Percentiles rank a stretch among this genome's conserved stretches.
phyloP scores from a whole-genome alignment of 2,329 filamentous ascomycete genomes.

The Mycosphaerella sp. region DNA sequence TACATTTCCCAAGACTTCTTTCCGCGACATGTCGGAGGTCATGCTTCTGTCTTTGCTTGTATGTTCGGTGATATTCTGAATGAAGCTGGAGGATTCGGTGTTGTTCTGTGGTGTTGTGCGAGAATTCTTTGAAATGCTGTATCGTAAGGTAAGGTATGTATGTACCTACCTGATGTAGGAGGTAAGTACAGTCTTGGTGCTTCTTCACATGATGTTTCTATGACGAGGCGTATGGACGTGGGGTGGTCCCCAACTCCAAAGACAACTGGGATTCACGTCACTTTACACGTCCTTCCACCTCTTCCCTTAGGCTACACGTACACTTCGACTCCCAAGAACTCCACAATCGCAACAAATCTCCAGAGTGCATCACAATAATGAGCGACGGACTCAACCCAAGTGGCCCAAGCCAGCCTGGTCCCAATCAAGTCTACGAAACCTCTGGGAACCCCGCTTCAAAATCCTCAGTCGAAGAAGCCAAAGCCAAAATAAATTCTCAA shows the following conservation, averaged over 20 bases:
- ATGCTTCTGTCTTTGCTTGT: conserved; percentile 26
- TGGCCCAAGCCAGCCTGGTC: conserved; percentile 41
- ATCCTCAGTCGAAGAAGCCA: conserved; percentile 36
- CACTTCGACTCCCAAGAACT: not conserved
- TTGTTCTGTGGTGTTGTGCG: no score
- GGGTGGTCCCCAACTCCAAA: no score
- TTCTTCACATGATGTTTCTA: no score
- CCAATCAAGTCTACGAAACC: conserved; percentile 42
- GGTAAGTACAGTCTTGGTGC: no score
- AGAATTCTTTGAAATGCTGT: no score
- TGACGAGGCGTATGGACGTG: no score
- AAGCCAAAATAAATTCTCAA: conserved; percentile 34
- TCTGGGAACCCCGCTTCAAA: conserved; percentile 43
- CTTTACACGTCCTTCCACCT: not conserved
- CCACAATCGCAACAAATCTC: not conserved
- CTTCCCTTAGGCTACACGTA: not conserved
- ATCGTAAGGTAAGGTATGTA: no score
- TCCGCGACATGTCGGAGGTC: conserved; percentile 55
- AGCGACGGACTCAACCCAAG: conserved; percentile 33
- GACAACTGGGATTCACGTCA: not conserved
- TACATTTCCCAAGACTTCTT: conserved; percentile 70
- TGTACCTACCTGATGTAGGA: no score
- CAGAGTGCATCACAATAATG: not conserved
- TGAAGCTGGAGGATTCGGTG: no score
- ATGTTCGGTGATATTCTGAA: no score